Conservation (phyloP, 164 flowering plant species). For the Vitis riparia region DNA sequence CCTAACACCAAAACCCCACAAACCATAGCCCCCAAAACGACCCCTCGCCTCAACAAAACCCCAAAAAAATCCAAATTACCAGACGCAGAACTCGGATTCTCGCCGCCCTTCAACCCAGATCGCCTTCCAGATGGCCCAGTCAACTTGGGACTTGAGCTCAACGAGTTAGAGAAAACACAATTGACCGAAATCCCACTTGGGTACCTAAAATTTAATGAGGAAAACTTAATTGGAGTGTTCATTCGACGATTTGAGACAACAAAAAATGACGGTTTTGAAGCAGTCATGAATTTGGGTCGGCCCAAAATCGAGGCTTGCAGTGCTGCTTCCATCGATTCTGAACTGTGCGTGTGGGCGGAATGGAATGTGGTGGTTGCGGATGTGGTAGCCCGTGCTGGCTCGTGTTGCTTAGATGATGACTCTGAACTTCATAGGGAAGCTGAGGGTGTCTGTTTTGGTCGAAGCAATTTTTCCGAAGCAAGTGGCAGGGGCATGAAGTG, state of each 20-base stretch:
- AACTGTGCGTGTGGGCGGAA: not conserved
- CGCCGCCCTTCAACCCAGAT: constrained; percentile 3
- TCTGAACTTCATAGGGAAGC: no score
- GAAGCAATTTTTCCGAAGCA: no score
- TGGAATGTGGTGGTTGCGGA: no score
- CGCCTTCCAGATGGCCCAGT: constrained; percentile 3
- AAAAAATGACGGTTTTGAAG: constrained; percentile 16
- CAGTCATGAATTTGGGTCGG: constrained; percentile 13
- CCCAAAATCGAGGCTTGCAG: constrained; percentile 27
- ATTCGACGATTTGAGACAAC: constrained; percentile 13
- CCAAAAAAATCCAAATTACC: constrained; percentile 22
- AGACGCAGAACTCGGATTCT: not conserved
- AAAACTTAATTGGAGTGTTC: constrained; percentile 12
- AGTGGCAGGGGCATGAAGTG: no score
- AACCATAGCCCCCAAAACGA: constrained; percentile 53
- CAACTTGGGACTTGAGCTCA: constrained; percentile 6
- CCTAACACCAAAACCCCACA: constrained; percentile 58
- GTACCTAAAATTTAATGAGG: constrained; percentile 3
- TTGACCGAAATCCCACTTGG: constrained; percentile 11
- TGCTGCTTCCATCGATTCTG: constrained; percentile 27
- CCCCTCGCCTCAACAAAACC: constrained; percentile 39
- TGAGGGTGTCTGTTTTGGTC: no score
- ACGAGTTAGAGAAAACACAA: constrained; percentile 1
- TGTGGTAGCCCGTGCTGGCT: no score
- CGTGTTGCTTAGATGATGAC: no score